Evolutionary conservation across 2,329 filamentous ascomycete genomes (phyloP), one percentile per base, ranked within the genome.

Genomic region (Alternaria burnsii): DNA sequence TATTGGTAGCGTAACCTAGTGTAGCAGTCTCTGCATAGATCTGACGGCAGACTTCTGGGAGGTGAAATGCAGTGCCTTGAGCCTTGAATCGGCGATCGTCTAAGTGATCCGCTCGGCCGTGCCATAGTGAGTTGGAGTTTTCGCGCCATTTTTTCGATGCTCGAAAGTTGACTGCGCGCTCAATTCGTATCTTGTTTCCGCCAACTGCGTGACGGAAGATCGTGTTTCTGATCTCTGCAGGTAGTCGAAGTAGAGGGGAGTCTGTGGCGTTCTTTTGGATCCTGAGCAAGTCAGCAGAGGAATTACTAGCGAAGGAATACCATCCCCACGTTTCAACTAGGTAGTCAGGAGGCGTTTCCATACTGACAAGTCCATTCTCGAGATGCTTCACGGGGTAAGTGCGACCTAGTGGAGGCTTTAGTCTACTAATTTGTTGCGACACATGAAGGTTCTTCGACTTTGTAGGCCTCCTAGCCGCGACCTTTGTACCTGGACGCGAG

Each of bases 181-280:
- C n/a, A 9, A 40, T n/a, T 10, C 9, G 38, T 43, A 20, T 14
- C 41, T n/a, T 11, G 32, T 16, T 40, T 20, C 57, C 28, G n/a
- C 50, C 38, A 7, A 51, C 32, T 6, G 36, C 43, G 11, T 53
- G 46, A 4, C 16, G 14, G 38, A 54, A 63, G 24, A 63, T 44
- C 1, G 8, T 24, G 16, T 47, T 55, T 10, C 61, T 38, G 7
- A 63, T 50, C 24, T 63, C 53, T n/a, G 57, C 38, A 12, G 61
- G 61, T 14, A 58, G 18, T 3, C 54, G 28, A 14, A 63, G 58
- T 16, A 63, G 34, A 40, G 50, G 57, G 12, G 57, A 63, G n/a
- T 40, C 3, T n/a, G 42, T 36, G 3, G 50, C 36, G 18, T 52
- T 52, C 8, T 9, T n/a, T 5, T 52, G 48, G 4, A 10, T 22